Evolutionary conservation across 768 basidiomycete genomes (phyloP).

Genomic region (Termitomyces heimii): DNA sequence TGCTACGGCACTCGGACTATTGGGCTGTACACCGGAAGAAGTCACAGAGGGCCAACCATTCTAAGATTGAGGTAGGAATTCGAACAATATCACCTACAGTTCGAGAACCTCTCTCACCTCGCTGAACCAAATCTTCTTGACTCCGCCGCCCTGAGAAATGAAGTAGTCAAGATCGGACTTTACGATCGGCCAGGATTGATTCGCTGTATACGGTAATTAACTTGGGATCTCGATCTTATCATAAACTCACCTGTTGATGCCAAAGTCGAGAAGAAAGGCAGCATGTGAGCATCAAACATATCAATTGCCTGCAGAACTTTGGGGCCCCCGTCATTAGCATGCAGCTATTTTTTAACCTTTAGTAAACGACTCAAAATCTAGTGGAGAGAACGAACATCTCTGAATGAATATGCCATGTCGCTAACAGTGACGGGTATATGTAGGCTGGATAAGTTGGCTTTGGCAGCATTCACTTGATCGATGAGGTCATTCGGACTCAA

Average conservation of each 20-base stretch:
- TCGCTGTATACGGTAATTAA: constrained; percentile 30
- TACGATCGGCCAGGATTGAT: constrained; percentile 59
- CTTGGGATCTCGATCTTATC: not conserved
- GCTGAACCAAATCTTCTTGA: constrained; percentile 73
- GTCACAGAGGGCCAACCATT: constrained; percentile 76
- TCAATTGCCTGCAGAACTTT: constrained; percentile 56
- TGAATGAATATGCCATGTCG: constrained; percentile 58
- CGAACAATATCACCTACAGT: not conserved
- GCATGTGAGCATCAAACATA: constrained; percentile 61
- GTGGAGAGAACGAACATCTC: constrained; percentile 22
- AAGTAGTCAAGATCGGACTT: constrained; percentile 61
- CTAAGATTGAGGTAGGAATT: constrained; percentile 24
- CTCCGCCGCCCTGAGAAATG: constrained; percentile 43
- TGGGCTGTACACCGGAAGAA: constrained; percentile 56
- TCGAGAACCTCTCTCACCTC: constrained; percentile 36
- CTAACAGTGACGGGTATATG: constrained; percentile 67
- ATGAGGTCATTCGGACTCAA: constrained; percentile 44
- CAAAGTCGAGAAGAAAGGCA: constrained; percentile 58
- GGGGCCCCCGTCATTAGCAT: constrained; percentile 43
- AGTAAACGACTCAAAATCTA: not conserved
- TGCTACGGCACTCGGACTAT: constrained; percentile 55
- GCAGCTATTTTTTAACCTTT: constrained; percentile 17
- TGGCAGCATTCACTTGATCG: constrained; percentile 41
- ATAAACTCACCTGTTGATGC: constrained; percentile 46
- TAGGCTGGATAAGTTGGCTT: constrained; percentile 41